phyloP scores from a whole-genome alignment of 257 asterid genomes.

The Parsonsia alboflavescens region DNA sequence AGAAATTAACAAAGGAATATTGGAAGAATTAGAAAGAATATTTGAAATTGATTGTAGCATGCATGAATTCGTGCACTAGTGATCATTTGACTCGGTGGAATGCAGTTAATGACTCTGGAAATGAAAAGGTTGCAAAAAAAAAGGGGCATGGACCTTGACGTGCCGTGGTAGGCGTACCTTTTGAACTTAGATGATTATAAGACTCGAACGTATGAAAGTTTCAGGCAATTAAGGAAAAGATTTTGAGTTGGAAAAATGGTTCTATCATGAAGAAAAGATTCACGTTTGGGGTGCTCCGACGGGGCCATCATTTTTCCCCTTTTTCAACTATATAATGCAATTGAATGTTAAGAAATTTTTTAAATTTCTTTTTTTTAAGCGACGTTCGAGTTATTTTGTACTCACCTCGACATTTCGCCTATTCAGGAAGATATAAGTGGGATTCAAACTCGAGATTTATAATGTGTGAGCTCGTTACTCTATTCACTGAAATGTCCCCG shows the following conservation, averaged over 20 bases:
- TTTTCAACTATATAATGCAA: no score
- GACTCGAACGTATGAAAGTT: background rate
- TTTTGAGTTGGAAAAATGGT: slow-evolving; percentile 1
- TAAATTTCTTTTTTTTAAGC: no score
- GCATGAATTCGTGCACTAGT: background rate
- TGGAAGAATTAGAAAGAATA: background rate
- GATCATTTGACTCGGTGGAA: background rate
- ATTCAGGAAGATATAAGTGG: no score
- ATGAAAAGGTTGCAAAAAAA: background rate
- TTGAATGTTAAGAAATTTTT: no score
- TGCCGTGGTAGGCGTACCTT: background rate
- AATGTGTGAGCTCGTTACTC: no score
- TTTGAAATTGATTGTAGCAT: background rate
- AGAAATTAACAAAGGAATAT: background rate
- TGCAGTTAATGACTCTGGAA: background rate
- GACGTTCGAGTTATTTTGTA: no score
- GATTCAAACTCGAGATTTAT: no score
- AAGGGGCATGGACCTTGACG: no score
- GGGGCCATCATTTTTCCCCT: no score
- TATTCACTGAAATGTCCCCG: no score
- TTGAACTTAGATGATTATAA: no score
- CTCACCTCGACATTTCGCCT: no score
- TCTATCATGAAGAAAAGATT: background rate
- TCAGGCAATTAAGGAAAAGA: background rate
- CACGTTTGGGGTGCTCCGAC: background rate